Percentiles rank a stretch among this genome's conserved stretches.
phyloP scores from a whole-genome alignment of 108 stramenopile species.

The Schizochytrium sp. region DNA sequence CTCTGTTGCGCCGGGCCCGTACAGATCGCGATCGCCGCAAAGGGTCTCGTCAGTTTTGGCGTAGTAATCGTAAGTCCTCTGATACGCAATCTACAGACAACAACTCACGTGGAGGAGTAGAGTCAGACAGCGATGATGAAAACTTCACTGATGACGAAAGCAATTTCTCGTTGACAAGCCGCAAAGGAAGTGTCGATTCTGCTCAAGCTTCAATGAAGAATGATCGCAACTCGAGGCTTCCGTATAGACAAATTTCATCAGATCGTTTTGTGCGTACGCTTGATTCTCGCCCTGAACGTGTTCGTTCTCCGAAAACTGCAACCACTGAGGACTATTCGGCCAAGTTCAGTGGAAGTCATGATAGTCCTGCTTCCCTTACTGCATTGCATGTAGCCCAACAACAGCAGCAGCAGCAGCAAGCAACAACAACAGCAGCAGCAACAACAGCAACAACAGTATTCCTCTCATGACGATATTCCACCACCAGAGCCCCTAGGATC shows the following conservation, averaged over 20 bases:
- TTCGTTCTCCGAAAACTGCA: not conserved
- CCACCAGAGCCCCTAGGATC: too few species aligned
- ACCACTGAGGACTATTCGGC: not conserved
- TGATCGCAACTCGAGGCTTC: not conserved
- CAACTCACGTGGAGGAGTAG: too few species aligned
- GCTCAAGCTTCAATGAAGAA: not conserved
- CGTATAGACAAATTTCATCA: not conserved
- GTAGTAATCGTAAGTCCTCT: not conserved
- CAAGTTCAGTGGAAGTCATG: conserved; percentile 6
- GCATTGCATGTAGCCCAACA: conserved; percentile 24
- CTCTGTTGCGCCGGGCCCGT: conserved; percentile 20
- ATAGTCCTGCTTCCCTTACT: conserved; percentile 2
- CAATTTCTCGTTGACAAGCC: conserved; percentile 7
- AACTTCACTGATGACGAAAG: not conserved
- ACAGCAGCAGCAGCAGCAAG: not conserved
- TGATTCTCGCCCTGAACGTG: not conserved
- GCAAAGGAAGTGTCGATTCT: not conserved
- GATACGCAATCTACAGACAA: conserved; percentile 11
- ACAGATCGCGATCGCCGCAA: conserved; percentile 4
- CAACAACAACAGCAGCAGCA: too few species aligned
- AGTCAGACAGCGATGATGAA: not conserved
- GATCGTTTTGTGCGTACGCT: conserved; percentile 19
- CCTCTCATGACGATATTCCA: too few species aligned
- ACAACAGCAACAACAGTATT: too few species aligned
- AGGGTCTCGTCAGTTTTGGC: conserved; percentile 4